Conservation (phyloP, 148 eudicot genomes). For the Euryodendron excelsum region DNA sequence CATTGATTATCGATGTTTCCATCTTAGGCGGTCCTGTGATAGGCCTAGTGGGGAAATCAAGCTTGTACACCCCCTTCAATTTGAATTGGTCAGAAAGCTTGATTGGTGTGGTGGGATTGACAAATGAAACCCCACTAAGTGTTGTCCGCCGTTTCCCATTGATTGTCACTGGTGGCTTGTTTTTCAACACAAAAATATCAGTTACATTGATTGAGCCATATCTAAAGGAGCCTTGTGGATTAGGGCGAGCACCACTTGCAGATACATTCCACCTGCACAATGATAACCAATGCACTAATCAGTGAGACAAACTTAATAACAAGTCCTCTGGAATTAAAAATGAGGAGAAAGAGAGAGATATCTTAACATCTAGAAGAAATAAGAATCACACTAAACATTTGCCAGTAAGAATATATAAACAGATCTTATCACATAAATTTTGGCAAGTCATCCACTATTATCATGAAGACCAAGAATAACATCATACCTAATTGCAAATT, state of each 20-base stretch:
- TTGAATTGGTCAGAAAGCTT: constrained; percentile 84
- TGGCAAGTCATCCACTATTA: not conserved
- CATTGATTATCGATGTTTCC: constrained; percentile 80
- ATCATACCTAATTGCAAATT: not conserved
- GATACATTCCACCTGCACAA: constrained; percentile 91
- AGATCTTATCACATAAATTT: too few species aligned
- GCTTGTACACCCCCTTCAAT: constrained; percentile 66
- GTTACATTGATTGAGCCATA: constrained; percentile 94
- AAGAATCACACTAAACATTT: not conserved
- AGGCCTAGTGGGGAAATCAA: constrained; percentile 76
- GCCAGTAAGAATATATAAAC: not conserved
- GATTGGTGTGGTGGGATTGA: constrained; percentile 84
- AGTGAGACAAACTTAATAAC: not conserved
- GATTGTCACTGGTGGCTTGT: constrained; percentile 64
- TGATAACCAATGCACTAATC: not conserved
- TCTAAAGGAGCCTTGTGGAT: constrained; percentile 94
- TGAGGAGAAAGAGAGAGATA: not conserved
- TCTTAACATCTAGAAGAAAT: not conserved
- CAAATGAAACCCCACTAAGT: constrained; percentile 81
- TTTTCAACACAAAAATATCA: constrained; percentile 66
- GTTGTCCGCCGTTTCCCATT: constrained; percentile 60
- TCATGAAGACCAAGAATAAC: not conserved
- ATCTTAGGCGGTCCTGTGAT: constrained; percentile 61
- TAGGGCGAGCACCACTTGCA: constrained; percentile 99
- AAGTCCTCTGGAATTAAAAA: not conserved